Evolutionary conservation across 306 rosid species (phyloP), one percentile per base, ranked within the genome.

Genomic region (Vigna hirtella): DNA sequence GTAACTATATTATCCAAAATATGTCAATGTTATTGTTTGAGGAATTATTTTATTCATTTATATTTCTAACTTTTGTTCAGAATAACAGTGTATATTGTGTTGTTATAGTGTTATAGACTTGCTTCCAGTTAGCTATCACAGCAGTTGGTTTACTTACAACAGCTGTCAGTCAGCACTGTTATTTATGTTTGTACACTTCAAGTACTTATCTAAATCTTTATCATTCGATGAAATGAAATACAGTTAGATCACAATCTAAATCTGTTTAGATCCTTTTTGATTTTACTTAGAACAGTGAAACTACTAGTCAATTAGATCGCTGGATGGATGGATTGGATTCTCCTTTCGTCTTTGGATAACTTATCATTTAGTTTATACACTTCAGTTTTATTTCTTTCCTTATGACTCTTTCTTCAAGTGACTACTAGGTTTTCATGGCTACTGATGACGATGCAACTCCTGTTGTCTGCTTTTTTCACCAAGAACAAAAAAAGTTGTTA

Each of bases 401-500:
- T 77, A 45, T 83, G 72, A 79, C 43, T 83, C 78, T 82, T 65
- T 61, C 77, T 69, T 82, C 38, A 64, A 81, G 76, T 90, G 71
- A 49, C 81, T 84, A 66, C 77, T 72, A 94, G 98, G 92, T 92
- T 70, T 92, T 94, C 79, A 88, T 94, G 73, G 95, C 97, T 7
- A 92, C 91, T 1, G 95, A 92, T 69, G 91, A 88, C 49, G 97
- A 92, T 80, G 79, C 91, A 58, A 85, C 97, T 85, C 97, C 97
- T 79, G 73, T 90, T 66, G 93, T 94, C 75, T 94, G 97, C 83
- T 89, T 94, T 85, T 95, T 94, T 86, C 91, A 89, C 83, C 93
- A 92, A 89, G 97, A 92, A 78, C 98, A 94, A 72, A 89, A 88
- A 78, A 90, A 92, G 65, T 82, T 92, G 73, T 84, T 90, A 71